Evolutionary conservation across 192 early-diverging fungal species (phyloP).

Genomic region (Linnemannia schmuckeri): DNA sequence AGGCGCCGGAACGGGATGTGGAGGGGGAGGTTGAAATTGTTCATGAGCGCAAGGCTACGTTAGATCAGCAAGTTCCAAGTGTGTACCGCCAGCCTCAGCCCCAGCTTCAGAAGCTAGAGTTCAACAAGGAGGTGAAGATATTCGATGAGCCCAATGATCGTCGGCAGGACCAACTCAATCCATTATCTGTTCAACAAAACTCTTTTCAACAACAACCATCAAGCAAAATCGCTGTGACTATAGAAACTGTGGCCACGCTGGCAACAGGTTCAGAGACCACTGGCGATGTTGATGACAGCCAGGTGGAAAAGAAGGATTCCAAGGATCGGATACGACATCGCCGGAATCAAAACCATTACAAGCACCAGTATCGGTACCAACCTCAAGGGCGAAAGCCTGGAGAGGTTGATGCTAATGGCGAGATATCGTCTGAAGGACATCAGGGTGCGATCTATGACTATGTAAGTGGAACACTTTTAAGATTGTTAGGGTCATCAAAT

Average conservation of each 20-base stretch:
- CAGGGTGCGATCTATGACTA: conserved; percentile 16
- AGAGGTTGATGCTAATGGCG: background rate
- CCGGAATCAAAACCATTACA: background rate
- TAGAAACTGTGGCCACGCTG: background rate
- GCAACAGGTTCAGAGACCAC: background rate
- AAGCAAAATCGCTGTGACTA: background rate
- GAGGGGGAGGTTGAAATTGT: background rate
- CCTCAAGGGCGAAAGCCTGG: background rate
- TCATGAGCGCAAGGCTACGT: background rate
- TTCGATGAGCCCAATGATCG: background rate
- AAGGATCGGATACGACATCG: conserved; percentile 4
- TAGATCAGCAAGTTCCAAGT: background rate
- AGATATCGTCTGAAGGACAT: conserved; percentile 11
- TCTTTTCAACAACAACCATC: background rate
- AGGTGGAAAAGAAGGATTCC: conserved; percentile 1
- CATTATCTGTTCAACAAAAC: background rate
- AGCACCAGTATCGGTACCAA: conserved; percentile 16
- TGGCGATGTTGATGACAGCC: background rate
- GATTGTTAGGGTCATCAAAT: background rate
- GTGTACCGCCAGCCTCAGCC: background rate
- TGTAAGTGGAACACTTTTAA: conserved; percentile 10
- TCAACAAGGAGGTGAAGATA: background rate
- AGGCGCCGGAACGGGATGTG: background rate
- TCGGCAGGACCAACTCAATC: background rate
- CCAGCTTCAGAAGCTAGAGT: background rate